phyloP scores from a whole-genome alignment of 192 early-diverging fungal species.

The Blastocladiella britannica region DNA sequence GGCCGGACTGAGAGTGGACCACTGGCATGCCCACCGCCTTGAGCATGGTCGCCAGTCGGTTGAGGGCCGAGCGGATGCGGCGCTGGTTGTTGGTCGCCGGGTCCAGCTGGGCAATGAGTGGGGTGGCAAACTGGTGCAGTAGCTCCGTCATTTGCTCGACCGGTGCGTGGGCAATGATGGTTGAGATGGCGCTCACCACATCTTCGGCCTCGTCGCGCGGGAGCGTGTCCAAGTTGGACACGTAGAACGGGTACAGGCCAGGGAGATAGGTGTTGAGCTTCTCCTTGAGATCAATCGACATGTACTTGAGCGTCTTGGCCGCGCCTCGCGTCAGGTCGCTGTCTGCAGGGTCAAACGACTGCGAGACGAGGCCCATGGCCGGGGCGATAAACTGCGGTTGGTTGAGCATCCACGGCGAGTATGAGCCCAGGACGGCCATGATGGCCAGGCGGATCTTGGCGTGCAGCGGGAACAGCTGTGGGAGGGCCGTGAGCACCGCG shows the following conservation, averaged over 20 bases:
- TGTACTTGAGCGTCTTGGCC: conserved; percentile 62
- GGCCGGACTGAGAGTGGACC: conserved; percentile 11
- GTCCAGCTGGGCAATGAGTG: background rate
- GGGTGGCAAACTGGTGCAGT: conserved; percentile 11
- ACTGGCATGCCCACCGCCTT: conserved; percentile 19
- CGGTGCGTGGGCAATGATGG: conserved; percentile 66
- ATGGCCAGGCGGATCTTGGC: conserved; percentile 91
- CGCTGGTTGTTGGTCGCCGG: conserved; percentile 2
- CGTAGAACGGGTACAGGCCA: conserved; percentile 67
- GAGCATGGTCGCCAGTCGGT: no score
- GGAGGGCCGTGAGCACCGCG: conserved; percentile 74
- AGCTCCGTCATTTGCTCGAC: conserved; percentile 13
- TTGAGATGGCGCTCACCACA: conserved; percentile 71
- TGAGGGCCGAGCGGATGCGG: conserved; percentile 11
- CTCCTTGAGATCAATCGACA: conserved; percentile 76
- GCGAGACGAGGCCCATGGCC: conserved; percentile 74
- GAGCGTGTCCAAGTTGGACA: conserved; percentile 43
- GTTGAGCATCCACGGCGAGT: conserved; percentile 72
- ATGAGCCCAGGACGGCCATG: conserved; percentile 85
- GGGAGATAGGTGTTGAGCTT: conserved; percentile 48
- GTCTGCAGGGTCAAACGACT: conserved; percentile 80
- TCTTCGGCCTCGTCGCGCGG: conserved; percentile 48
- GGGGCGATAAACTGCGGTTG: conserved; percentile 82
- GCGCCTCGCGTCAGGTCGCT: conserved; percentile 64
- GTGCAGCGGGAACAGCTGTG: conserved; percentile 55